These are phyloP conservation scores for Talaromyces trachyspermus DNA, from an alignment of 495 filamentous ascomycete genomes.

Conservation along the genomic window DNA sequence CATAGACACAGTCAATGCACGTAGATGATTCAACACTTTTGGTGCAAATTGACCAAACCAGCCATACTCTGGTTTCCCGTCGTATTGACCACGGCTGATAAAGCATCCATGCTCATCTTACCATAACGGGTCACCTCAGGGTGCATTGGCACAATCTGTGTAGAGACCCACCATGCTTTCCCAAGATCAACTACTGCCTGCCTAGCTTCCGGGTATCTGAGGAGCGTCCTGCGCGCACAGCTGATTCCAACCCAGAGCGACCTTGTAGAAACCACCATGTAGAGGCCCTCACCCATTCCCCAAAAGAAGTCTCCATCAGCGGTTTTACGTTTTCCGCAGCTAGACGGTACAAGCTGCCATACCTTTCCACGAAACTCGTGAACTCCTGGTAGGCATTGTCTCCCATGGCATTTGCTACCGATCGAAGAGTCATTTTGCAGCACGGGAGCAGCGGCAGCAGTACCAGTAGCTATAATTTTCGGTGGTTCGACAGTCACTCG, in stretches of 20 bases:
- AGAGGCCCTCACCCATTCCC: constrained; percentile 61
- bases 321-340: constrained; percentile 66
- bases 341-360: constrained; percentile 59
- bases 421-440: constrained; percentile 30
- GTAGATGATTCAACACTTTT: constrained; percentile 54
- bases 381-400: constrained; percentile 65
- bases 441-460: not conserved
- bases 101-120: constrained; percentile 34
- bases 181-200: constrained; percentile 74
- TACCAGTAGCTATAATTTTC: not conserved
- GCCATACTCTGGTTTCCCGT: constrained; percentile 41
- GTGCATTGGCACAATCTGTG: constrained; percentile 50
- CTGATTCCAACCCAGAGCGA: constrained; percentile 60
- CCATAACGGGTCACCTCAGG: constrained; percentile 45
- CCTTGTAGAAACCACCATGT: constrained; percentile 87
- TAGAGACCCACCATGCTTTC: constrained; percentile 75
- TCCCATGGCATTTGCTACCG: constrained; percentile 36
- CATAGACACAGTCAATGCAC: constrained; percentile 71
- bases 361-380: constrained; percentile 53
- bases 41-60: constrained; percentile 44
- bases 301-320: constrained; percentile 46
- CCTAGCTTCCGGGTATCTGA: constrained; percentile 23
- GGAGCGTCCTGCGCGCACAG: constrained; percentile 44
- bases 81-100: constrained; percentile 34
- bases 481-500: not conserved